A percentile compares a stretch with the other conserved stretches of the same genome.
phyloP scores from a whole-genome alignment of 164 flowering plant species.

The Akebia trifoliata region DNA sequence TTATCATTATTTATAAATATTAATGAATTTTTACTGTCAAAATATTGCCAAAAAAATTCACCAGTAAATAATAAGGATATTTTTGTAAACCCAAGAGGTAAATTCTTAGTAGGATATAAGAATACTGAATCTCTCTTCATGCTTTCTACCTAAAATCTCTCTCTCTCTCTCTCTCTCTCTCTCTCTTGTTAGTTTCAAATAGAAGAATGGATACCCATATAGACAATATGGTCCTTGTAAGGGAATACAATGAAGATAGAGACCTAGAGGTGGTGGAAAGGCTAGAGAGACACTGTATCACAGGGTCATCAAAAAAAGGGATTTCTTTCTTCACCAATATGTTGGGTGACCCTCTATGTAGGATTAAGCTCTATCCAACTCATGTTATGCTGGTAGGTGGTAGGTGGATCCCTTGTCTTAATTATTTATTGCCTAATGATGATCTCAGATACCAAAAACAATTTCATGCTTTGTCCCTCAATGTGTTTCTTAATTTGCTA shows the following conservation, averaged over 20 bases:
- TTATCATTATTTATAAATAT: too few relatives aligned
- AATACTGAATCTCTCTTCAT: too few relatives aligned
- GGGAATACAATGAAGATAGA: slow-evolving; percentile 43
- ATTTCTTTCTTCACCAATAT: slow-evolving; percentile 38
- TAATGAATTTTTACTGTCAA: too few relatives aligned
- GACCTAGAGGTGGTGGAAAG: slow-evolving; percentile 43
- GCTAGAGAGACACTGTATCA: slow-evolving; percentile 44
- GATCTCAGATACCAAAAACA: neutral
- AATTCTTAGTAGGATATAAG: too few relatives aligned
- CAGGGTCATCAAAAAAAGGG: slow-evolving; percentile 35
- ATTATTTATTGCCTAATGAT: neutral
- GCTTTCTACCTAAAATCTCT: too few relatives aligned
- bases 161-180: too few relatives aligned
- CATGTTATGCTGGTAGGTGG: slow-evolving; percentile 50
- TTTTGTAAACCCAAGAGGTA: too few relatives aligned
- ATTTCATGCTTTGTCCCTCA: slow-evolving; percentile 9
- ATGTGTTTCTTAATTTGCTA: slow-evolving; percentile 4
- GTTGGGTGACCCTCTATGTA: slow-evolving; percentile 47
- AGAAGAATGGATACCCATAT: slow-evolving; percentile 18
- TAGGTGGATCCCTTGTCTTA: slow-evolving; percentile 1
- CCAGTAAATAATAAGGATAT: too few relatives aligned
- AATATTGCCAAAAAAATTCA: too few relatives aligned
- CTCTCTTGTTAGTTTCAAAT: too few relatives aligned
- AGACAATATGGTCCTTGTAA: slow-evolving; percentile 27
- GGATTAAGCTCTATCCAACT: slow-evolving; percentile 41